Percentiles rank a stretch among this genome's conserved stretches.
Conservation (phyloP, 2,329 filamentous ascomycete species). For the Colletotrichum sp. region DNA sequence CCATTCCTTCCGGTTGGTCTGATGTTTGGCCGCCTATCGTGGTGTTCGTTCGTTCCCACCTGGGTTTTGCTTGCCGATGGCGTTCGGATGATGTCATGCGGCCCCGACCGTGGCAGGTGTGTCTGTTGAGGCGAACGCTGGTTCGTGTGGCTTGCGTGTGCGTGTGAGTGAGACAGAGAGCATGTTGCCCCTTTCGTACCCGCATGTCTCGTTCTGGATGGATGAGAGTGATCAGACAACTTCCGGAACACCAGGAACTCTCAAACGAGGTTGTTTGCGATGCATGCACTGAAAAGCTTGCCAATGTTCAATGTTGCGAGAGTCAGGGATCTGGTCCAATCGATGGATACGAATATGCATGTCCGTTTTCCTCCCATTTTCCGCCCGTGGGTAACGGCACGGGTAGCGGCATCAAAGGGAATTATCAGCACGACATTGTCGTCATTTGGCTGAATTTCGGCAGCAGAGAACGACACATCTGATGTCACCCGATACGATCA, state of each 20-base stretch:
- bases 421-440: background rate
- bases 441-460: background rate
- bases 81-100: slow-evolving; percentile 23
- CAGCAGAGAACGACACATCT: background rate
- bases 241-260: background rate
- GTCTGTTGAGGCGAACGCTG: background rate
- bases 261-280: background rate
- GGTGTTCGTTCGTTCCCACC: background rate
- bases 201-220: background rate
- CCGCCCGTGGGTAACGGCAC: background rate
- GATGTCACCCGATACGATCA: background rate
- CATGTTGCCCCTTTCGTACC: background rate
- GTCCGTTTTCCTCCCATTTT: background rate
- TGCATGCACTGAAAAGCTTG: slow-evolving; percentile 3
- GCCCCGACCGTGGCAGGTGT: background rate
- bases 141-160: background rate
- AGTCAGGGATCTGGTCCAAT: background rate
- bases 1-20: background rate
- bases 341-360: background rate
- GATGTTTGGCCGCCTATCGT: background rate
- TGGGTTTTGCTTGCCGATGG: background rate
- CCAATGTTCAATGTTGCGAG: background rate
- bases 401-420: background rate
- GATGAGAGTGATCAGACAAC: background rate
- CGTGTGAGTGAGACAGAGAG: background rate